A percentile compares a stretch with the other conserved stretches of the same genome.
Conservation (phyloP, 192 early-diverging fungal species). For the Mortierella claussenii region DNA sequence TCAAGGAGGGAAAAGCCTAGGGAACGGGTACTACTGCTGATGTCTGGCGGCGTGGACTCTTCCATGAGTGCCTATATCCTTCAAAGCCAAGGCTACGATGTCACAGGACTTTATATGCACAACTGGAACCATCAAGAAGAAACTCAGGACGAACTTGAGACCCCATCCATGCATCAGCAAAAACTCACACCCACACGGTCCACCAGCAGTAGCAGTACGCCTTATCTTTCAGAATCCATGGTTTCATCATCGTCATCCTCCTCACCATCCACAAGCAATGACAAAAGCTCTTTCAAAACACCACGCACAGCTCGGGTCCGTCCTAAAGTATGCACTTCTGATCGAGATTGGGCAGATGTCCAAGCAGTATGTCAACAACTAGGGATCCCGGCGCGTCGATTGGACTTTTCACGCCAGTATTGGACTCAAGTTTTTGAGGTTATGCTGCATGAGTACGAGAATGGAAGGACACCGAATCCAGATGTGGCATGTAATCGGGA, state of each 20-base stretch:
- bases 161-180: not conserved
- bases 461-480: slow-evolving; percentile 89
- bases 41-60: slow-evolving; percentile 97
- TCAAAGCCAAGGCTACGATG: slow-evolving; percentile 67
- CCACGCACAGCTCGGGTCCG: slow-evolving; percentile 27
- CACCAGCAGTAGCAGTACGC: slow-evolving; percentile 3
- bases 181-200: not conserved
- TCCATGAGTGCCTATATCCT: slow-evolving; percentile 86
- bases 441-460: slow-evolving; percentile 76
- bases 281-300: not conserved
- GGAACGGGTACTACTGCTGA: slow-evolving; percentile 74
- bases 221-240: slow-evolving; percentile 16
- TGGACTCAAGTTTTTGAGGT: slow-evolving; percentile 91
- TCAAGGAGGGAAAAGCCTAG: not conserved
- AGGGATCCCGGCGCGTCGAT: slow-evolving; percentile 67
- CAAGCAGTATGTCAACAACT: slow-evolving; percentile 75
- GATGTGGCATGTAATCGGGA: slow-evolving; percentile 90
- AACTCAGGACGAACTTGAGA: slow-evolving; percentile 71
- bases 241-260: not conserved
- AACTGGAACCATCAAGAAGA: slow-evolving; percentile 85
- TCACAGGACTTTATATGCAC: slow-evolving; percentile 91
- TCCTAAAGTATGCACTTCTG: slow-evolving; percentile 73
- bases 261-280: not conserved
- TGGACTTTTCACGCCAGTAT: slow-evolving; percentile 90
- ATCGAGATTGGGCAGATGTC: slow-evolving; percentile 82